Base-by-base conservation (phyloP, 2,329 filamentous ascomycete species). In the Arthroderma sp. region DNA sequence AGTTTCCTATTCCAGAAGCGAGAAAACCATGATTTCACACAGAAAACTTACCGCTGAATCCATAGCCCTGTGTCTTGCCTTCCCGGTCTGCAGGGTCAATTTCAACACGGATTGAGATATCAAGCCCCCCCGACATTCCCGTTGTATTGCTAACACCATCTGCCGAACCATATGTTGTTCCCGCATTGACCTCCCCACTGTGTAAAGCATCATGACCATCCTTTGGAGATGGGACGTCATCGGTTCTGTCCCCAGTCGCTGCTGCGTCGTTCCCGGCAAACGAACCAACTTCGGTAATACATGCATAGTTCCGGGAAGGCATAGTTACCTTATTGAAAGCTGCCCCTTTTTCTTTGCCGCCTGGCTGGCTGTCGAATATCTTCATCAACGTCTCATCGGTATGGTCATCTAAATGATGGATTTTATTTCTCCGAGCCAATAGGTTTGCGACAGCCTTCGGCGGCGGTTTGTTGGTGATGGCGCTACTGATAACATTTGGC, bases 251-350 rank as follows among this genome's bases (percentile, higher is more conserved):
- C 10, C 27, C 36, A n/a, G 37, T 42, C 36, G 33, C 32, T 10
- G 30, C 45, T 28, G 52, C 44, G n/a, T 53, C 58, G 37, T 49
- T 57, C 33, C 47, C 49, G n/a, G 43, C 36, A 4, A 57, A 54
- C 5, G 54, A 42, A 30, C 60, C 56, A 34, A 67, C 63, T 53
- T 81, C 76, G 38, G 71, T 71, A 59, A 81, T 75, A 57, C 75
- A 76, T 46, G 77, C 77, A 56, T 76, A 80, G 60, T 81, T 80
- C 44, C 78, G 69, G 42, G 72, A 76, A 1, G 78, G 77, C 78
- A 95, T 95, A 7, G 88, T 95, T 49, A 85, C 83, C 51, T 85
- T 75, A 63, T 95, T 95, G 58, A 74, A 81, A 37, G 69, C 68
- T 1, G 80, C 75, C 3, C 82, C 85, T 66, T 88, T 80, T 49